Percentiles rank a stretch among this genome's conserved stretches.
phyloP scores from a whole-genome alignment of 352 stramenopile genomes.

The Globisporangium cystogenes region DNA sequence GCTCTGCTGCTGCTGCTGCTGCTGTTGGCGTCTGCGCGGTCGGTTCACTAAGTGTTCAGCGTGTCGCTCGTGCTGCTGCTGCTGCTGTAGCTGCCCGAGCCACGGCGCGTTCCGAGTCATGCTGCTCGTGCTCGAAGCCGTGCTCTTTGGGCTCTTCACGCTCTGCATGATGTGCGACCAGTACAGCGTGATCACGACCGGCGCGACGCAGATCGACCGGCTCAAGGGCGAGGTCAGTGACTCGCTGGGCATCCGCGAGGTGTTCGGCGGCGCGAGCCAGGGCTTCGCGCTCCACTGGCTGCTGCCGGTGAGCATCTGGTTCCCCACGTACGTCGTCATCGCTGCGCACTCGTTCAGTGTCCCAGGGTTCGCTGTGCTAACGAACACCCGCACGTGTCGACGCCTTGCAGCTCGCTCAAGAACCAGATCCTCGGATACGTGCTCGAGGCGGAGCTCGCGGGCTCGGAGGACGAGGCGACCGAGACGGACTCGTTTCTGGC shows the following conservation, averaged over 20 bases:
- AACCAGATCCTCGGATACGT: conserved; percentile 81
- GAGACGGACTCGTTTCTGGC: conserved; percentile 67
- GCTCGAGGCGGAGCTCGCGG: conserved; percentile 62
- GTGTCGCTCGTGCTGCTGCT: neutral
- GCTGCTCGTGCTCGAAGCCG: conserved; percentile 80
- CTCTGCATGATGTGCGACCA: conserved; percentile 99
- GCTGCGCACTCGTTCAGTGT: neutral
- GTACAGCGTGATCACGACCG: conserved; percentile 94
- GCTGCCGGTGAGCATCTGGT: conserved; percentile 85
- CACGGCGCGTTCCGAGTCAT: conserved; percentile 76
- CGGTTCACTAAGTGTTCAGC: too few relatives aligned
- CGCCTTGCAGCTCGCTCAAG: conserved; percentile 55
- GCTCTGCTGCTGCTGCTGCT: neutral
- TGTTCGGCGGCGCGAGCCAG: conserved; percentile 61
- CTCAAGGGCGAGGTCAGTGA: conserved; percentile 88
- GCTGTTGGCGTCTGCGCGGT: too few relatives aligned
- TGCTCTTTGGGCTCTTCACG: conserved; percentile 98
- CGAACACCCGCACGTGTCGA: neutral
- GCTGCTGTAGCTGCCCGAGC: conserved; percentile 47
- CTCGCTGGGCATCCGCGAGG: conserved; percentile 75
- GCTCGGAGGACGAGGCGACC: conserved; percentile 65
- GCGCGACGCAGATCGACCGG: conserved; percentile 97
- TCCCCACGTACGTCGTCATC: conserved; percentile 79
- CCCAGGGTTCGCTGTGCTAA: neutral
- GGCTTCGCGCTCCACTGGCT: conserved; percentile 74